Base-by-base conservation (phyloP, 202 grass and related monocot genomes). In the Cymbopogon flexuosus region DNA sequence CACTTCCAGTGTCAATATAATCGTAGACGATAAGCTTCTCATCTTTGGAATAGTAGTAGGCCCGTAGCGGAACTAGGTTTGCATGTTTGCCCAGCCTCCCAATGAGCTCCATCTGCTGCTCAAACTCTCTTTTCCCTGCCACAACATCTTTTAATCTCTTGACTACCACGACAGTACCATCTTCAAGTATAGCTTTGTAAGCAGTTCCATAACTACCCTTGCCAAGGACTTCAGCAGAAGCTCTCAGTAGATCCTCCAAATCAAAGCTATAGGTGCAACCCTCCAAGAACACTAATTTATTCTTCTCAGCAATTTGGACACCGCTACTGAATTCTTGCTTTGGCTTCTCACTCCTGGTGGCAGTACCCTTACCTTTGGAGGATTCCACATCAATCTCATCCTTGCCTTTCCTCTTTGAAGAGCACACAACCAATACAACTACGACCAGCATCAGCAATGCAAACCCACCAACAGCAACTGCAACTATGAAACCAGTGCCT, bases 11-110 rank as follows among this genome's bases (percentile, higher is more conserved):
- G 3, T 86, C 34, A 87, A 96, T 75, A 54, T 93, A 87, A 75
- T 99, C 92, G 1, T 91, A 93, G 78, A 99, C 96, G 0, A 96
- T 71, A 71, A 99, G 96, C 90, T 96, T 99, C 90, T 99, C 96
- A 5, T 99, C 96, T 80, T 99, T 99, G 0, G 96, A 99, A 90
- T 95, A 99, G 87, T 91, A 99, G 84, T 96, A 99, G 33, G 96
- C 96, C 49, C 88, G 86, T 56, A 99, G 84, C 2, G 88, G 87
- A 27, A 91, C 74, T 6, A 99, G 82, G 81, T 93, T 93, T 34
- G 87, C 74, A 60, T 89, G 87, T 62, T 79, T 88, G 6, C 96
- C 90, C 67, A 91, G 37, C 75, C 77, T 90, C 47, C 87, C 92
- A 23, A 99, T 88, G 11, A 93, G 84, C 75, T 99, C 96, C 92